Evolutionary conservation across 1,139 yeast genomes (phyloP).

Genomic region (Suhomyces chickasaworum): DNA sequence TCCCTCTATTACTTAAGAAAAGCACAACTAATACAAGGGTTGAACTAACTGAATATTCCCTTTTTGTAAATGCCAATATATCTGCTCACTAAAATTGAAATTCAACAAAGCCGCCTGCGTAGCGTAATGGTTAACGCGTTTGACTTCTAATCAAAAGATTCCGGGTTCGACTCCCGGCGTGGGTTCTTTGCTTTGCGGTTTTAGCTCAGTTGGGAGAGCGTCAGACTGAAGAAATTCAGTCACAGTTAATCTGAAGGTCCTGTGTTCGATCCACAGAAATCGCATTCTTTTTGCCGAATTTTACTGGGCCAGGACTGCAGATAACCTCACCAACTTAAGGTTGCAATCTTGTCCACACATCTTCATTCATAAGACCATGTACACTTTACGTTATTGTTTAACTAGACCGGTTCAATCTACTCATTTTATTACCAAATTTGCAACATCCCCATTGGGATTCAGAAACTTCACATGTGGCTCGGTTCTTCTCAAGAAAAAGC

Average conservation of each 20-base stretch:
- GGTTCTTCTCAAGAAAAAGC: conserved; percentile 20
- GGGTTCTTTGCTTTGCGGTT: conserved; percentile 18
- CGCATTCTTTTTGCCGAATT: conserved; percentile 17
- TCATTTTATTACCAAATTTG: background rate
- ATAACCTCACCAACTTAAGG: background rate
- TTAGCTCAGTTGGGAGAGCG: conserved; percentile 34
- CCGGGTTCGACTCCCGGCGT: conserved; percentile 23
- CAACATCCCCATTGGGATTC: background rate
- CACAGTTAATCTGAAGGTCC: conserved; percentile 53
- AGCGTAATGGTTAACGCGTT: conserved; percentile 23
- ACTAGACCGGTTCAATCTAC: background rate
- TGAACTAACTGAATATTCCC: too few relatives aligned
- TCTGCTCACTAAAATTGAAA: too few relatives aligned
- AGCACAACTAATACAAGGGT: too few relatives aligned
- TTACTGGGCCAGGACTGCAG: background rate
- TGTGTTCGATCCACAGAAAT: conserved; percentile 54
- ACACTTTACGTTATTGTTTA: background rate
- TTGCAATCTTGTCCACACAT: conserved; percentile 1
- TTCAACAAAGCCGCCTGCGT: conserved; percentile 16
- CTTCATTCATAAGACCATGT: background rate
- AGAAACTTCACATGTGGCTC: conserved; percentile 7
- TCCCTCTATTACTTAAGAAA: too few relatives aligned
- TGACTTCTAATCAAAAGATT: conserved; percentile 21
- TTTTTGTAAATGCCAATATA: background rate
- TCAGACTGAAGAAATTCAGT: conserved; percentile 36